Evolutionary conservation across 148 eudicot species (phyloP).

Genomic region (Rhododendron simsii): DNA sequence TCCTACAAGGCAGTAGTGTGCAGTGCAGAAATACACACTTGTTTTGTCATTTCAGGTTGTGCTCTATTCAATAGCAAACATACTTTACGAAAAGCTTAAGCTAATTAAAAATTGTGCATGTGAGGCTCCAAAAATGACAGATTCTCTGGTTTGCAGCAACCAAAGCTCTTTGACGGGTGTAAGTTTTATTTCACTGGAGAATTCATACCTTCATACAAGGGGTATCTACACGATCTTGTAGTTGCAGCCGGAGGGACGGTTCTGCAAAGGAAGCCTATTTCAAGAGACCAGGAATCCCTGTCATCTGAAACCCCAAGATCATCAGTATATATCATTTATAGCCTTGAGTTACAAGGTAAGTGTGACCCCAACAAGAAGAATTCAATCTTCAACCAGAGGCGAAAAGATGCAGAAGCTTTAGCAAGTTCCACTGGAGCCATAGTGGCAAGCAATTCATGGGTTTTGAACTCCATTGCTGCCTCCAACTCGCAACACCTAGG

Average conservation of each 20-base stretch:
- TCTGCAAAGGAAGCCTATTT: slow-evolving; percentile 74
- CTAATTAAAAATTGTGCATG: neutral
- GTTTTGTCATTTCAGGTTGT: neutral
- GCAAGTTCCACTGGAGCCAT: slow-evolving; percentile 49
- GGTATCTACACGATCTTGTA: slow-evolving; percentile 75
- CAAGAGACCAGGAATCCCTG: slow-evolving; percentile 23
- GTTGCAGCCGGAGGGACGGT: slow-evolving; percentile 75
- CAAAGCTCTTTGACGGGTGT: slow-evolving; percentile 70
- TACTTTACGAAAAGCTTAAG: neutral
- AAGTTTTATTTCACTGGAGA: slow-evolving; percentile 71
- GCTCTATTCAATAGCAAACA: neutral
- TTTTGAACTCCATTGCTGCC: slow-evolving; percentile 78
- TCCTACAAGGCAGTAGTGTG: neutral
- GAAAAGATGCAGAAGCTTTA: slow-evolving; percentile 61
- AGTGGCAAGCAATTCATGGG: slow-evolving; percentile 68
- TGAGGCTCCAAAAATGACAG: neutral
- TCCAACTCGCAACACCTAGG: slow-evolving; percentile 14
- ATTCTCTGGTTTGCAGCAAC: slow-evolving; percentile 50
- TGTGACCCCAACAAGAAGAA: slow-evolving; percentile 31
- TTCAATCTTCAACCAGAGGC: slow-evolving; percentile 36
- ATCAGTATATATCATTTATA: slow-evolving; percentile 45
- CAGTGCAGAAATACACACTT: neutral
- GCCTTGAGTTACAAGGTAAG: slow-evolving; percentile 60
- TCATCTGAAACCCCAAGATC: slow-evolving; percentile 6
- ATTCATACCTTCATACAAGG: slow-evolving; percentile 61